Percentiles rank a stretch among this genome's conserved stretches.
Conservation (phyloP, 768 basidiomycete genomes). For the Termitomyces sp. region DNA sequence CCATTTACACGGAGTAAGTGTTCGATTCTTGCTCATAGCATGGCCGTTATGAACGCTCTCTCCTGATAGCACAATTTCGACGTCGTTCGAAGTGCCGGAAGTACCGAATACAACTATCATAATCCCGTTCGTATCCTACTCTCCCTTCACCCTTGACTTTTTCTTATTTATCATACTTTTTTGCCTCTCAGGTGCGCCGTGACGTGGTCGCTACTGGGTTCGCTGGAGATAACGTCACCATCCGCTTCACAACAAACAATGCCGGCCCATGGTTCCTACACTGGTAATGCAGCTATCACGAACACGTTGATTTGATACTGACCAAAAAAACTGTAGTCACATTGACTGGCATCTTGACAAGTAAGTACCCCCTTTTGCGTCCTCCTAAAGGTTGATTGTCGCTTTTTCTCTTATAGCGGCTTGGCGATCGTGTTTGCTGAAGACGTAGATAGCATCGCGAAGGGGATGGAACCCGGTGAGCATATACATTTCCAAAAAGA, state of each 20-base stretch:
- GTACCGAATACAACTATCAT: slow-evolving; percentile 27
- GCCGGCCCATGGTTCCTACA: slow-evolving; percentile 24
- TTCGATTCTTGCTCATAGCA: not conserved
- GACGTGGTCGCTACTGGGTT: slow-evolving; percentile 17
- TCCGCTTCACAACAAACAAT: slow-evolving; percentile 38
- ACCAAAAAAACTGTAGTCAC: not conserved
- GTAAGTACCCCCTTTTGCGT: not conserved
- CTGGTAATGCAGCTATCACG: not conserved
- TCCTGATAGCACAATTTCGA: slow-evolving; percentile 27
- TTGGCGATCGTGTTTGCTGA: slow-evolving; percentile 18
- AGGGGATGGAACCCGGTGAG: not conserved
- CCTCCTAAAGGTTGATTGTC: no score
- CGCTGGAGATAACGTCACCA: slow-evolving; percentile 24
- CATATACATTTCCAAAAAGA: not conserved
- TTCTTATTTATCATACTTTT: no score
- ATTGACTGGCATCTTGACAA: slow-evolving; percentile 9
- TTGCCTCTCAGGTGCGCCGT: slow-evolving; percentile 10
- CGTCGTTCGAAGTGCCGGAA: slow-evolving; percentile 29
- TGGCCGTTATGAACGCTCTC: not conserved
- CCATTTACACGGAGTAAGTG: slow-evolving; percentile 24
- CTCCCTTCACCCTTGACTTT: not conserved
- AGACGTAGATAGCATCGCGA: slow-evolving; percentile 12
- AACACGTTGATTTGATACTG: not conserved
- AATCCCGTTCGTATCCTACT: slow-evolving; percentile 32
- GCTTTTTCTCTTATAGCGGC: not conserved